Base-by-base conservation (phyloP, 495 filamentous ascomycete species). In the Parathielavia hyrcaniae region DNA sequence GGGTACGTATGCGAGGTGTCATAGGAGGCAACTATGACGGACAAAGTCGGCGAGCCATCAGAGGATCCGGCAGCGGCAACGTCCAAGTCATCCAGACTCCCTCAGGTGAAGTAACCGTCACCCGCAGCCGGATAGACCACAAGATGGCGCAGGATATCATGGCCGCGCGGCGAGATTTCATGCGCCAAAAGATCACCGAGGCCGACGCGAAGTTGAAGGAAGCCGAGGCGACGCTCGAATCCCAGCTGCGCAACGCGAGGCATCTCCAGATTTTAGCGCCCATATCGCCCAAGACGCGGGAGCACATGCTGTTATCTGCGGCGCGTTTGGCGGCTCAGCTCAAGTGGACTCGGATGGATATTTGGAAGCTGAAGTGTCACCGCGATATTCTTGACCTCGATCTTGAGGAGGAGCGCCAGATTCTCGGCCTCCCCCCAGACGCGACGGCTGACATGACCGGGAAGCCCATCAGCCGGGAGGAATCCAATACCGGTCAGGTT, bases 261-360 rank as follows among this genome's bases (percentile, higher is more conserved):
- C 93, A 99, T 71, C 76, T 99, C 22, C 83, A 91, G 50, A 83
- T 99, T 41, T 73, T 96, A 11, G 90, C 91, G 3, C 93, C 93
- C 0, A 88, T 97, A 47, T 86, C 93, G 62, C 81, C 84, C 2
- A 89, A 88, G 65, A 91, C 90, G 7, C 78, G 93, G 53, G 93
- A 97, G 64, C 81, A 89, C 32, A 82, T 97, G 55, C 80, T 97
- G 22, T 77, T 90, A 62, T 86, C 89, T 35, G 95, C 93, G 14
- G 91, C 85, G 4, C 82, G 86, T 12, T 85, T 96, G 73, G 83
- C 91, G 23, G 91, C 91, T 7, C 91, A 93, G 64, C 75, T 97
- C 39, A 92, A 95, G 67, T 97, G 91, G 92, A 83, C 86, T 19
- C 79, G 93, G 58, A 90, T 91, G 69, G 91, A 96, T 60, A 92